Conservation (phyloP, 208 protist genomes). For the Vickermania ingenoplastis region DNA sequence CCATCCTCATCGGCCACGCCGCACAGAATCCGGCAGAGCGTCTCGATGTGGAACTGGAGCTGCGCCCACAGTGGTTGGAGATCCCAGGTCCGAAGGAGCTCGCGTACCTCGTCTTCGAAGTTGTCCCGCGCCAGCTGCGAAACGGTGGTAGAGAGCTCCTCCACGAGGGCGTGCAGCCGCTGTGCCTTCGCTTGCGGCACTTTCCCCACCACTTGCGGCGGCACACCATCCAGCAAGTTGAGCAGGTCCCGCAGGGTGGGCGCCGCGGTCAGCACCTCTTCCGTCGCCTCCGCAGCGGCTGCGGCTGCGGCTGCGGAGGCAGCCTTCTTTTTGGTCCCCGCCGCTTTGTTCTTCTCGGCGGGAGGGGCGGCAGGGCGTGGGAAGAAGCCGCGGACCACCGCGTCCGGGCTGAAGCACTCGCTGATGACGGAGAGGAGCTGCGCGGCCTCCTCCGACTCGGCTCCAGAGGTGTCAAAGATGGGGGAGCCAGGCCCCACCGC, state of each 20-base stretch:
- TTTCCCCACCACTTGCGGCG: conserved; percentile 3
- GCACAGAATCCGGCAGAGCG: conserved; percentile 66
- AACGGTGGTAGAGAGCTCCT: conserved; percentile 7
- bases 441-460: not conserved
- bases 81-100: conserved; percentile 57
- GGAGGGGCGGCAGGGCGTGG: not conserved
- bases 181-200: not conserved
- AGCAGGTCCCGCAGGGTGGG: conserved; percentile 5
- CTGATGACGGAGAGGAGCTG: not conserved
- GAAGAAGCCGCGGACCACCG: not conserved
- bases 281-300: no score
- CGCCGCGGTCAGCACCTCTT: no score
- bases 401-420: not conserved
- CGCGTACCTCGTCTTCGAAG: conserved; percentile 39
- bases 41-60: conserved; percentile 74
- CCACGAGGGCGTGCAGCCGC: conserved; percentile 4
- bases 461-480: not conserved
- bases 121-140: conserved; percentile 19
- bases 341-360: not conserved
- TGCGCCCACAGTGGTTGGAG: conserved; percentile 69
- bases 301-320: no score
- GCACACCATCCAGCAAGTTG: not conserved
- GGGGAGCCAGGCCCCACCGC: not conserved
- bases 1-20: conserved; percentile 56
- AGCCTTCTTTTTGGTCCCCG: not conserved